Evolutionary conservation across 192 early-diverging fungal genomes (phyloP), one percentile per base, ranked within the genome.

Genomic region (Coemansia sp.): DNA sequence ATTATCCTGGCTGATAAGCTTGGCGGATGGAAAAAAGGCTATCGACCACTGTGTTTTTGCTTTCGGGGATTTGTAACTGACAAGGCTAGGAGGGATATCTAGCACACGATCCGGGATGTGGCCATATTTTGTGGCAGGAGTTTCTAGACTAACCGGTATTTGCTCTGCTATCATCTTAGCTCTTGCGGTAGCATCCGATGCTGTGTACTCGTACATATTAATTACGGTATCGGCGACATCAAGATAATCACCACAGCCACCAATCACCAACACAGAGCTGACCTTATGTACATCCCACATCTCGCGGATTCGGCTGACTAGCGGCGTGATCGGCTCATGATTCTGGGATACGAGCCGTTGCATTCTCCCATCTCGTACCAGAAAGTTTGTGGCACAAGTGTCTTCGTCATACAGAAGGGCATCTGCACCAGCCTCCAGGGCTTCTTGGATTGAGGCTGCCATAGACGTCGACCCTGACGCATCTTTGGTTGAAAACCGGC

Each of bases 341-440:
- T 67, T 64, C 42, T 61, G 75, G 13, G 71, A 42, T 0, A 87
- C 78, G 25, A 87, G 70, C 67, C 50, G 53, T 63, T 82, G 79
- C 85, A 87, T 87, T 22, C 86, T 80, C 14, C 62, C 48, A 45
- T 87, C 86, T 10, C 83, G 83, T 33, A 86, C 73, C n/a, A 87
- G 67, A 61, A 87, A 87, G 59, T 87, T 87, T 11, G 85, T 87
- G 17, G 86, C 86, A 22, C 85, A 86, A 2, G 85, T 86, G 59
- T 87, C 86, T 52, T 87, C 86, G 60, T 87, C 86, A 55, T 85
- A 80, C 23, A 85, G 52, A 9, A 87, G 60, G 0, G 71, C 71
- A 2, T 66, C 62, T 13, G 71, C 69, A 8, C 74, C 74, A 1
- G 73, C 64, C 61, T 86, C 83, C 32, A 85, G 63, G 9, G 75